Evolutionary conservation across 306 rosid genomes (phyloP).

Genomic region (Vachellia collinsii): DNA sequence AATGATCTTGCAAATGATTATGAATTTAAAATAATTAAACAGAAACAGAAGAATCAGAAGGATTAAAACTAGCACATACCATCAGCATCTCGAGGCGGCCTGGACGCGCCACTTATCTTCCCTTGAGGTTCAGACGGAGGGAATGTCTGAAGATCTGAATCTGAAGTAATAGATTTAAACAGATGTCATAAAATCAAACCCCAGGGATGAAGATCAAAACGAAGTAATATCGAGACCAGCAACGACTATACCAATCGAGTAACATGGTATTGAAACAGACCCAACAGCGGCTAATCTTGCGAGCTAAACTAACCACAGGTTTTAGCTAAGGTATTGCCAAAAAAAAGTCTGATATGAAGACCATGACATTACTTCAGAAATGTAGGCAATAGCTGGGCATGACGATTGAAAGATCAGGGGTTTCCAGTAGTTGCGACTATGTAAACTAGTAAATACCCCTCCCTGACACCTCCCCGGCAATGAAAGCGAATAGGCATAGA

Average conservation of each 20-base stretch:
- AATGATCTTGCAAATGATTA: not conserved
- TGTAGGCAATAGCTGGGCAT: not conserved
- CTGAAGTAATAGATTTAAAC: slow-evolving; percentile 37
- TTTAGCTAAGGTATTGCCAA: not conserved
- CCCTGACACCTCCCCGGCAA: not conserved
- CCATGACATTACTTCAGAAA: not conserved
- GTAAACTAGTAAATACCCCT: not conserved
- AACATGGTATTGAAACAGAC: not conserved
- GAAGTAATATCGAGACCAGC: not conserved
- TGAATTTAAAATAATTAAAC: not conserved
- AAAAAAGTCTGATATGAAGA: not conserved
- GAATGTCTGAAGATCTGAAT: slow-evolving; percentile 70
- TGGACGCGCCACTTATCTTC: slow-evolving; percentile 59
- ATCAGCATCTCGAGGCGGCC: slow-evolving; percentile 75
- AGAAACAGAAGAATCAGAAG: not conserved
- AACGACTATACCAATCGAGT: not conserved
- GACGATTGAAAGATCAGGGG: not conserved
- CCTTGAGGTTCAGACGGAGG: slow-evolving; percentile 74
- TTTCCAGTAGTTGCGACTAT: not conserved
- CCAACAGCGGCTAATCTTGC: not conserved
- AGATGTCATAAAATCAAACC: slow-evolving; percentile 11
- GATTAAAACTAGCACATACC: slow-evolving; percentile 46
- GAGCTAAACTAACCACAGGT: slow-evolving; percentile 1
- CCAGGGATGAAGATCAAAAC: not conserved
- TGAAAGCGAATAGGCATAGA: not conserved